Conservation (phyloP, 202 grass and related monocot species). For the Eragrostis tef region DNA sequence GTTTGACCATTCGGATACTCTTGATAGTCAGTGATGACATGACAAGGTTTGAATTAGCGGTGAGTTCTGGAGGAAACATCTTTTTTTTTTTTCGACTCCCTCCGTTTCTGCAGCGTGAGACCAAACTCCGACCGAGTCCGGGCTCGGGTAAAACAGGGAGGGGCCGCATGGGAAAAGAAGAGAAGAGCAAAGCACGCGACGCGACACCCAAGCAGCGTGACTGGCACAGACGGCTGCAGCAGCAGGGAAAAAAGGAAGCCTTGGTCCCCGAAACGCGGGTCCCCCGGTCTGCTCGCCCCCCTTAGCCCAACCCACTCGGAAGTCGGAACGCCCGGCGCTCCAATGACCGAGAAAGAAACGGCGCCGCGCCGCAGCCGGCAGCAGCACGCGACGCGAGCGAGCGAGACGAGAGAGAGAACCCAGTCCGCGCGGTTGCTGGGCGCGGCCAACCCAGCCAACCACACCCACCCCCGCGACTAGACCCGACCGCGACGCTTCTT, state of each 20-base stretch:
- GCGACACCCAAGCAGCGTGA: background rate
- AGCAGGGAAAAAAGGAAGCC: background rate
- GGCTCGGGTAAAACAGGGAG: background rate
- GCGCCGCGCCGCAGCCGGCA: background rate
- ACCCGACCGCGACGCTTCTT: slow-evolving; percentile 15
- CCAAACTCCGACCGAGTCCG: too few species aligned
- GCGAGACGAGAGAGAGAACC: background rate
- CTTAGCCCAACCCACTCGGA: background rate
- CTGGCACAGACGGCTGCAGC: background rate
- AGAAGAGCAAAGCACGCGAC: background rate
- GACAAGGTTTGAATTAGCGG: too few species aligned
- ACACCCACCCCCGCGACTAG: background rate
- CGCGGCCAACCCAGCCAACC: background rate
- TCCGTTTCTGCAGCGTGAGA: too few species aligned
- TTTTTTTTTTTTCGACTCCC: too few species aligned
- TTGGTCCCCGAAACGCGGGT: slow-evolving; percentile 20
- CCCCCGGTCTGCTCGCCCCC: background rate
- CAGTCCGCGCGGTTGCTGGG: background rate
- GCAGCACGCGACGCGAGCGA: background rate
- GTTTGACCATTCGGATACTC: background rate
- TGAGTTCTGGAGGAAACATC: too few species aligned
- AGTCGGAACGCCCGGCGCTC: background rate
- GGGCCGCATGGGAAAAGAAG: background rate
- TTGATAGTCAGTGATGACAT: background rate
- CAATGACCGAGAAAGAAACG: background rate